Evolutionary conservation across 805 yeast species (phyloP).

Genomic region (Wickerhamiella vanderwaltii): DNA sequence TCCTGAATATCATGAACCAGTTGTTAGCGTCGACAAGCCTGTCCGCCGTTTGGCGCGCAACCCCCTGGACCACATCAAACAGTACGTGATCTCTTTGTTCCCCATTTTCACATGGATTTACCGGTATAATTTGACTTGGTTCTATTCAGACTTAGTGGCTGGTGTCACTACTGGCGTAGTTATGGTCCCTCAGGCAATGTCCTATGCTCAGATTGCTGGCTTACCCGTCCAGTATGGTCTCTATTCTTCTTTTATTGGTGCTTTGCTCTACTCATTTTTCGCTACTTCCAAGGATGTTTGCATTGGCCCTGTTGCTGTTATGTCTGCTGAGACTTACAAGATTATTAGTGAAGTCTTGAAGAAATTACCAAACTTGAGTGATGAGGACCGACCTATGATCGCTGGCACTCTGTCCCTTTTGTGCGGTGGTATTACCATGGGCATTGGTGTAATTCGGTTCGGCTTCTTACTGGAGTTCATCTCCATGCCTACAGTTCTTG

Average conservation of each 20-base stretch:
- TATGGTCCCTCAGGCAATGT: conserved; percentile 90
- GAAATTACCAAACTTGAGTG: conserved; percentile 33
- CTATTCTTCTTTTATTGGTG: conserved; percentile 87
- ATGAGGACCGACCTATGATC: conserved; percentile 49
- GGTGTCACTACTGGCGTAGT: conserved; percentile 92
- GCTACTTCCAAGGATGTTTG: conserved; percentile 94
- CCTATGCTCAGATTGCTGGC: conserved; percentile 80
- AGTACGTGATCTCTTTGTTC: conserved; percentile 53
- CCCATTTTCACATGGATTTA: conserved; percentile 78
- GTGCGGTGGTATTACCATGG: conserved; percentile 77
- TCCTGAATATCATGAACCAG: conserved; percentile 11
- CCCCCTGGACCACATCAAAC: conserved; percentile 19
- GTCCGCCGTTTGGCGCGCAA: conserved; percentile 15
- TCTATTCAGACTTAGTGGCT: conserved; percentile 71
- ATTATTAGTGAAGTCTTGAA: conserved; percentile 54
- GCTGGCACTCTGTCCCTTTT: conserved; percentile 70
- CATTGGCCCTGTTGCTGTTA: conserved; percentile 94
- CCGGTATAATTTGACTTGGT: conserved; percentile 72
- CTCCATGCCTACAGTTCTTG: conserved; percentile 83
- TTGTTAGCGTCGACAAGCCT: conserved; percentile 14
- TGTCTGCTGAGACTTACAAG: conserved; percentile 76
- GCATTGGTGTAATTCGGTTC: conserved; percentile 66
- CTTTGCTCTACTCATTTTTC: conserved; percentile 73
- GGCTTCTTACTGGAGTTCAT: conserved; percentile 85
- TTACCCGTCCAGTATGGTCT: conserved; percentile 75